Percentiles rank a stretch among this genome's conserved stretches.
phyloP scores from a whole-genome alignment of 192 early-diverging fungal genomes.

The Irineochytrium annulatum region DNA sequence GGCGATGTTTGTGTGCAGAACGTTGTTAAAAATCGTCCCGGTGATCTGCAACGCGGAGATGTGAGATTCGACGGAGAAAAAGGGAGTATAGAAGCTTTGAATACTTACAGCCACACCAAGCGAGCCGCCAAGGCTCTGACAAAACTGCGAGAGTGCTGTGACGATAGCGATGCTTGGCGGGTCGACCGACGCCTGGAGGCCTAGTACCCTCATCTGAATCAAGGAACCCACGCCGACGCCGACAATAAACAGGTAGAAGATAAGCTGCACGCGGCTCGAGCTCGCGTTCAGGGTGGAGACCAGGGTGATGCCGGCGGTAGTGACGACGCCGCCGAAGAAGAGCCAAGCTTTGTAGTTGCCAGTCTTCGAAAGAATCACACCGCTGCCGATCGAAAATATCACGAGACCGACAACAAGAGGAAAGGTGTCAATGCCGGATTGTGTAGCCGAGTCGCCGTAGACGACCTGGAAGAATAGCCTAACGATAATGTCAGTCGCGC shows the following conservation, averaged over 20 bases:
- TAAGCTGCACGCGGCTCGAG: constrained; percentile 10
- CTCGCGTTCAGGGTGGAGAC: constrained; percentile 18
- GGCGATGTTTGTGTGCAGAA: constrained; percentile 2
- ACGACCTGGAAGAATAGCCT: constrained; percentile 81
- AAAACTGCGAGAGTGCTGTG: constrained; percentile 21
- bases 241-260: constrained; percentile 23
- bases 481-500: no score
- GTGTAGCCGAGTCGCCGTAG: constrained; percentile 62
- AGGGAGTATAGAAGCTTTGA: neutral
- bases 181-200: constrained; percentile 27
- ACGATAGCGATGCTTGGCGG: constrained; percentile 22
- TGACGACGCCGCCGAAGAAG: constrained; percentile 24
- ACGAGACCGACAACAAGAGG: constrained; percentile 70
- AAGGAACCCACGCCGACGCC: constrained; percentile 27
- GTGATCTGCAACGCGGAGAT: constrained; percentile 53
- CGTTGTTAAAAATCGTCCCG: constrained; percentile 31
- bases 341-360: constrained; percentile 27
- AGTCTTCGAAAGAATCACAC: constrained; percentile 8
- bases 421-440: constrained; percentile 65
- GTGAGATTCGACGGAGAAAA: constrained; percentile 11
- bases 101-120: constrained; percentile 16
- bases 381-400: constrained; percentile 51
- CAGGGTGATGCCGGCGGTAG: constrained; percentile 14
- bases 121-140: constrained; percentile 24
- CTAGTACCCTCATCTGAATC: constrained; percentile 18